A percentile compares a stretch with the other conserved stretches of the same genome.
Evolutionary conservation across 1,139 yeast species (phyloP).

Genomic region (Hemisphaericaspora subhashii): DNA sequence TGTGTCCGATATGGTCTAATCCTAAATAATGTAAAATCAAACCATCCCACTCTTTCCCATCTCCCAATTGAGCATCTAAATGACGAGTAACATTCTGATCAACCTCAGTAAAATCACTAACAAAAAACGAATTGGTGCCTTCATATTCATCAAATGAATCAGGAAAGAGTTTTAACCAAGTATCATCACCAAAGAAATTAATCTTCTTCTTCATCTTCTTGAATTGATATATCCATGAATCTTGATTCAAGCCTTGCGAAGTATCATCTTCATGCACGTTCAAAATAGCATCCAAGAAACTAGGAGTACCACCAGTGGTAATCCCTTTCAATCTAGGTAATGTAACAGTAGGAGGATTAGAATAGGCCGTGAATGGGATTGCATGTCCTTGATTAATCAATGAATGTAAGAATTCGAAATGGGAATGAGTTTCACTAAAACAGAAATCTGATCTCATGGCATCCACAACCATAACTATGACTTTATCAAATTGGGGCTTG

Average conservation of each 20-base stretch:
- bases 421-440: constrained; percentile 58
- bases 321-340: constrained; percentile 77
- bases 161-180: constrained; percentile 87
- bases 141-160: constrained; percentile 68
- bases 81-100: constrained; percentile 93
- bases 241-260: constrained; percentile 76
- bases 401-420: constrained; percentile 64
- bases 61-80: constrained; percentile 53
- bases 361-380: constrained; percentile 83
- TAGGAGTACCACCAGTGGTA: constrained; percentile 80
- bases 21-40: constrained; percentile 89
- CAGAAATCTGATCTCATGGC: constrained; percentile 89
- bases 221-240: constrained; percentile 84
- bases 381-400: constrained; percentile 70
- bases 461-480: constrained; percentile 85
- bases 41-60: constrained; percentile 66
- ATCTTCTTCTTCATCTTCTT: constrained; percentile 41
- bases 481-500: constrained; percentile 58
- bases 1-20: constrained; percentile 95
- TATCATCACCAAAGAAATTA: constrained; percentile 94
- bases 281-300: constrained; percentile 79
- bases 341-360: constrained; percentile 87
- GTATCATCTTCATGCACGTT: constrained; percentile 92
- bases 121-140: constrained; percentile 93
- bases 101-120: constrained; percentile 90